These are phyloP conservation scores for Thraustochytrium striatum DNA, from an alignment of 352 stramenopile species.

Conservation along the genomic window DNA sequence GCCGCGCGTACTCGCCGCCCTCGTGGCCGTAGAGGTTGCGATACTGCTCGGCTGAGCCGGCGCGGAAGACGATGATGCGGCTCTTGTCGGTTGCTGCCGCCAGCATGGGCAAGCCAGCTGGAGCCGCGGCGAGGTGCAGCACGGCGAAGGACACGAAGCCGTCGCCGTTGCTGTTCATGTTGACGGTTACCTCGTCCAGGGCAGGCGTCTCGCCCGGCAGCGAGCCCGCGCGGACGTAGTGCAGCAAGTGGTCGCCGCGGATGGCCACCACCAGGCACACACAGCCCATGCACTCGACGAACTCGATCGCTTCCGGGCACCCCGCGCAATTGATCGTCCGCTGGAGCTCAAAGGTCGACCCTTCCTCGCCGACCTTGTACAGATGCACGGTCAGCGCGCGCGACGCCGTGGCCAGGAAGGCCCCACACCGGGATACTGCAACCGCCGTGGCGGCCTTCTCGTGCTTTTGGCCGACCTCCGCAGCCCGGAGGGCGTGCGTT, in stretches of 20 bases:
- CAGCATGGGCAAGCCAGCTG: slow-evolving; percentile 8
- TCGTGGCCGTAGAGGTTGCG: slow-evolving; percentile 38
- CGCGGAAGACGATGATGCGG: slow-evolving; percentile 42
- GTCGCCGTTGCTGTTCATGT: slow-evolving; percentile 41
- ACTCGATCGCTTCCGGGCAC: slow-evolving; percentile 19
- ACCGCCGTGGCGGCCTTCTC: background rate
- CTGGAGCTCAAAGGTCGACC: background rate
- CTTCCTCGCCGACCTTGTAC: background rate
- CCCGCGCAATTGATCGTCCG: slow-evolving; percentile 9
- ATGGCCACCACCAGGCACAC: slow-evolving; percentile 11
- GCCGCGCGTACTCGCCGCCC: background rate
- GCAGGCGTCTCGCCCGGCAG: too few relatives aligned
- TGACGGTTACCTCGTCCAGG: background rate
- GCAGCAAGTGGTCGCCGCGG: background rate
- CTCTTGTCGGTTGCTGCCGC: slow-evolving; percentile 27
- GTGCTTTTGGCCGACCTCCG: background rate
- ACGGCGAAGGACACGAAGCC: slow-evolving; percentile 42
- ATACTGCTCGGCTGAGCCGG: slow-evolving; percentile 1
- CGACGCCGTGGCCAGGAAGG: background rate
- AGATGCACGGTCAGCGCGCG: slow-evolving; percentile 4
- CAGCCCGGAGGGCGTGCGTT: too few relatives aligned
- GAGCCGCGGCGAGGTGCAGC: slow-evolving; percentile 3
- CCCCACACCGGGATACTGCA: background rate
- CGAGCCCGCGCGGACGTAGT: slow-evolving; percentile 10
- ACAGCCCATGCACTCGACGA: slow-evolving; percentile 6